Percentiles rank a stretch among this genome's conserved stretches.
phyloP scores from a whole-genome alignment of 805 yeast genomes.

The Candida parachauliodes region DNA sequence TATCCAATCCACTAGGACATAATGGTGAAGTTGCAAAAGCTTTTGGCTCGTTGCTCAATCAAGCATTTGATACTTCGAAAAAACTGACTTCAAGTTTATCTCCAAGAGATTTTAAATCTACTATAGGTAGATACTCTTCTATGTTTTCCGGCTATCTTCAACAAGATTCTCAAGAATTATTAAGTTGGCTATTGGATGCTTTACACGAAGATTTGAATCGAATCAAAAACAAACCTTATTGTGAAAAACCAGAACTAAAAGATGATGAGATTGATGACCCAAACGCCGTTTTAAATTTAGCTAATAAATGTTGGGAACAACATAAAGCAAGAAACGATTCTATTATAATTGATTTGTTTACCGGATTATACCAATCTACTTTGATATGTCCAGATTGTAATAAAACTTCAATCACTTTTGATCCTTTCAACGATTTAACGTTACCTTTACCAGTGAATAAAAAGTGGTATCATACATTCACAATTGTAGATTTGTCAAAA shows the following conservation, averaged over 20 bases:
- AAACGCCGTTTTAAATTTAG: slow-evolving; percentile 55
- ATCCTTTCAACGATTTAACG: slow-evolving; percentile 88
- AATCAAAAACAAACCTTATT: slow-evolving; percentile 74
- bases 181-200: slow-evolving; percentile 83
- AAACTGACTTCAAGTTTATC: slow-evolving; percentile 25
- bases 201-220: slow-evolving; percentile 91
- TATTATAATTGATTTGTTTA: slow-evolving; percentile 76
- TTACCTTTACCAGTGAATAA: slow-evolving; percentile 79
- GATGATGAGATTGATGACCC: slow-evolving; percentile 57
- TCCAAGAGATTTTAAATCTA: slow-evolving; percentile 75
- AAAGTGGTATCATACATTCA: slow-evolving; percentile 65
- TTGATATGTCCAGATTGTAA: slow-evolving; percentile 82
- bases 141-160: slow-evolving; percentile 80
- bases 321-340: slow-evolving; percentile 83
- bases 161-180: slow-evolving; percentile 92
- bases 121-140: slow-evolving; percentile 74
- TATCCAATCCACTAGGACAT: slow-evolving; percentile 79
- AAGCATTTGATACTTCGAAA: slow-evolving; percentile 41
- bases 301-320: slow-evolving; percentile 73
- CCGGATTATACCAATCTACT: slow-evolving; percentile 88
- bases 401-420: slow-evolving; percentile 82
- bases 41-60: slow-evolving; percentile 66
- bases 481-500: slow-evolving; percentile 51
- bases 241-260: slow-evolving; percentile 79
- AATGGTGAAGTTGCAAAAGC: slow-evolving; percentile 75